Base-by-base conservation (phyloP, 2,329 filamentous ascomycete genomes). In the Sordariomycetes sp. region DNA sequence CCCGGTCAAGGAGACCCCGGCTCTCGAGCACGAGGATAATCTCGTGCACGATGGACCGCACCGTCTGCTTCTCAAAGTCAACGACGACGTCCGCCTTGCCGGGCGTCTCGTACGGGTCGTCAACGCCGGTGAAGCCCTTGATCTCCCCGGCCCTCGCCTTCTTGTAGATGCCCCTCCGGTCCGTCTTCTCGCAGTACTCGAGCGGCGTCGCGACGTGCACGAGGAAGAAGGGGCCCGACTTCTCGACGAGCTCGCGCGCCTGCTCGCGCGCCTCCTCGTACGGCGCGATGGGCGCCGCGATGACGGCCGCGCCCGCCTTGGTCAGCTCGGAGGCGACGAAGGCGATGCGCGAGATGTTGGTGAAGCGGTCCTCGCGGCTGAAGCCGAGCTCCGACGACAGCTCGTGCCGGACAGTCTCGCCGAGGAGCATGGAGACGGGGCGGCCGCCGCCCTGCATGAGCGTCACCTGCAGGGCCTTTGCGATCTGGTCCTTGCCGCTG, bases 401-500 rank as follows among this genome's bases (percentile, higher is more conserved):
- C 76, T 97, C 94, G 66, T 84, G 80, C 65, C 94, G 90, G 62
- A 99, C 91, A 7, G 90, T 97, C 76, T 99, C 94, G 66, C 94
- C 94, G 59, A 99, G 84, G 53, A 99, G 84, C 68, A 99, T 86
- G 20, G 91, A 95, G 58, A 97, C 94, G 62, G 90, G 89, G 59
- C 94, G 90, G 60, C 94, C 94, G 63, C 92, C 91, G 75, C 96
- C 91, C 78, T 99, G 92, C 81, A 97, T 97, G 62, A 99, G 84
- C 0, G 92, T 97, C 59, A 96, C 90, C 75, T 99, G 94, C 61
- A 99, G 81, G 50, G 94, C 94, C 65, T 94, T 89, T 56, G 90
- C 94, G 65, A 99, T 88, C 70, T 94, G 89, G 73, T 97, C 92
- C 79, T 99, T 99, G 74, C 94, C 94, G 59, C 83, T 88, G 84